Evolutionary conservation across 2,329 filamentous ascomycete genomes (phyloP).

Genomic region (Eurotiales sp.): DNA sequence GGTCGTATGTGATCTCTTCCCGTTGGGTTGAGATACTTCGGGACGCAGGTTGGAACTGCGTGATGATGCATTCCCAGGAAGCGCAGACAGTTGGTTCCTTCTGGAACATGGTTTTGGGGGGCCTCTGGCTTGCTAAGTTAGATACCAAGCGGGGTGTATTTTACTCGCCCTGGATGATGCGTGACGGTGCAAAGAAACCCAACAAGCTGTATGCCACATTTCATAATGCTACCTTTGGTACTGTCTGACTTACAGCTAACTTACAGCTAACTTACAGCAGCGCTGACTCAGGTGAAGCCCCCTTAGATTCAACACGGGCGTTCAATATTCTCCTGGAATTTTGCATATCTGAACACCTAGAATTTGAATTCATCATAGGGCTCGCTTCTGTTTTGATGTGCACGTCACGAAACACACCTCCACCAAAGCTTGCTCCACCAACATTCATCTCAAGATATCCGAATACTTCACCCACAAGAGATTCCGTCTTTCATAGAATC

Average conservation of each 20-base stretch:
- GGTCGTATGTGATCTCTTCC: slow-evolving; percentile 22
- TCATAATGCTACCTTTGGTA: background rate
- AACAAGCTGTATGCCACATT: background rate
- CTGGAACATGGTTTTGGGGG: slow-evolving; percentile 14
- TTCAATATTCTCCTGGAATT: slow-evolving; percentile 20
- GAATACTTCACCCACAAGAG: background rate
- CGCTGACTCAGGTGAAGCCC: slow-evolving; percentile 1
- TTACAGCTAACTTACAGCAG: background rate
- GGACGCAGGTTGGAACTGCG: slow-evolving; percentile 15
- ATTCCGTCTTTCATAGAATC: slow-evolving; percentile 10
- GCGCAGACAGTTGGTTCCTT: slow-evolving; percentile 4
- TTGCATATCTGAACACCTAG: slow-evolving; percentile 16
- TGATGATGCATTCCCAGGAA: slow-evolving; percentile 14
- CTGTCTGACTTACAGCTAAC: background rate
- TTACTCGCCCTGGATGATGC: background rate
- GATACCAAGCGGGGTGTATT: slow-evolving; percentile 3
- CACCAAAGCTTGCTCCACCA: slow-evolving; percentile 16
- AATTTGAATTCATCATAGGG: slow-evolving; percentile 15
- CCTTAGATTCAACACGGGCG: slow-evolving; percentile 15
- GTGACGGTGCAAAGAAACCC: background rate
- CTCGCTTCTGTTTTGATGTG: slow-evolving; percentile 14
- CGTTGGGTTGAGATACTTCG: slow-evolving; percentile 22
- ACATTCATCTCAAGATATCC: slow-evolving; percentile 7
- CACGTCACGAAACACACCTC: slow-evolving; percentile 13
- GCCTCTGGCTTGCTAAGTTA: slow-evolving; percentile 11